Percentiles rank a stretch among this genome's conserved stretches.
These are phyloP conservation scores for Aspergillus brasiliensis DNA, from an alignment of 2,329 filamentous ascomycete species.

Conservation along the genomic window DNA sequence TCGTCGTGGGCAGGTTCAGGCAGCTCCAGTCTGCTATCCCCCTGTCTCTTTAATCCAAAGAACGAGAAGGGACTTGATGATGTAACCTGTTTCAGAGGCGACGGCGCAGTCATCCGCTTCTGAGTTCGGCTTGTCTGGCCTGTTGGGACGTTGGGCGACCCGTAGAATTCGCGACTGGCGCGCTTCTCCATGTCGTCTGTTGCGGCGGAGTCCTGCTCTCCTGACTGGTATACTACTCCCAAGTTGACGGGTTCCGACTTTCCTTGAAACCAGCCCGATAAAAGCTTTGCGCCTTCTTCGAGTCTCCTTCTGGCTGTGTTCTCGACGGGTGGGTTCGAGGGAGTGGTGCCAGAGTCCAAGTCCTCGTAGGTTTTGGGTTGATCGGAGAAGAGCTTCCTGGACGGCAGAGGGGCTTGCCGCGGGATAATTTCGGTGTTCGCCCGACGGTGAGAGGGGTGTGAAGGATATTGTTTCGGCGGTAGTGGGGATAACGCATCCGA, in stretches of 20 bases:
- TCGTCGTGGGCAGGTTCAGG: slow-evolving; percentile 53
- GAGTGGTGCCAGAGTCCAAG: slow-evolving; percentile 17
- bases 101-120: slow-evolving; percentile 33
- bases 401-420: slow-evolving; percentile 24
- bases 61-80: slow-evolving; percentile 45
- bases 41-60: slow-evolving; percentile 42
- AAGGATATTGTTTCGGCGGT: slow-evolving; percentile 19
- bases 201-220: slow-evolving; percentile 14
- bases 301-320: slow-evolving; percentile 34
- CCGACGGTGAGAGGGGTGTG: slow-evolving; percentile 33
- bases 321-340: slow-evolving; percentile 22
- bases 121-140: slow-evolving; percentile 25
- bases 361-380: slow-evolving; percentile 27
- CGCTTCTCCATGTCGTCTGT: slow-evolving; percentile 17
- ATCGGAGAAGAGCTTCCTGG: slow-evolving; percentile 28
- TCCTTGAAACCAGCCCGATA: slow-evolving; percentile 57
- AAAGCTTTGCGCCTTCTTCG: slow-evolving; percentile 35
- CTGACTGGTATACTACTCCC: slow-evolving; percentile 32
- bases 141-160: slow-evolving; percentile 18
- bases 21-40: slow-evolving; percentile 27
- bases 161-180: slow-evolving; percentile 16
- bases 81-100: slow-evolving; percentile 36
- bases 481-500: slow-evolving; percentile 19
- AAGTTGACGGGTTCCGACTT: slow-evolving; percentile 54
- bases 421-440: slow-evolving; percentile 38